A percentile compares a stretch with the other conserved stretches of the same genome.
Evolutionary conservation across 352 stramenopile species (phyloP).

Genomic region (Phytophthora ramorum): DNA sequence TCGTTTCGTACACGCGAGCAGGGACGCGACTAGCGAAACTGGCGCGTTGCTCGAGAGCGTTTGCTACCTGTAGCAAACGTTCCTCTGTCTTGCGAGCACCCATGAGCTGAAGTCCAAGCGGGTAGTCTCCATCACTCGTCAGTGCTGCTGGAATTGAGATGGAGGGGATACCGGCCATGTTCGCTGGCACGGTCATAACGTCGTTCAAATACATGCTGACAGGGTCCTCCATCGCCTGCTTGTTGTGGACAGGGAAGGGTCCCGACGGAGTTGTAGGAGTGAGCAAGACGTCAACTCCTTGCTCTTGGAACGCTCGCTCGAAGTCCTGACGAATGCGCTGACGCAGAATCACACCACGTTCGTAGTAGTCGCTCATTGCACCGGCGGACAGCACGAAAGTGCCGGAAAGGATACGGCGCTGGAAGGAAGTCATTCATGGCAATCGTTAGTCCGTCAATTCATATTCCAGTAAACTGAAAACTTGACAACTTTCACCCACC

Average conservation of each 20-base stretch:
- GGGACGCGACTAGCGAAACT: conserved; percentile 57
- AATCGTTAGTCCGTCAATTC: not conserved
- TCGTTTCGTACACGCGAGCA: conserved; percentile 55
- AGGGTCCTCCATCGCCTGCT: conserved; percentile 67
- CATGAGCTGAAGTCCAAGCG: conserved; percentile 87
- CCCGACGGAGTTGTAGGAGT: conserved; percentile 88
- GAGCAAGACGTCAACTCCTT: conserved; percentile 85
- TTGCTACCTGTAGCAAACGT: conserved; percentile 65
- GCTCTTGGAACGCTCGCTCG: conserved; percentile 53
- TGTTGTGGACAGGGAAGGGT: conserved; percentile 71
- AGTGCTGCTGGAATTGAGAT: conserved; percentile 82
- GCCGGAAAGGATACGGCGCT: conserved; percentile 92
- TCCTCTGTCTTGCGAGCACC: conserved; percentile 67
- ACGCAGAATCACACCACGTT: conserved; percentile 81
- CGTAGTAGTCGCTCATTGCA: conserved; percentile 92
- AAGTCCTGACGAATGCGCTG: conserved; percentile 86
- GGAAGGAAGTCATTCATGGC: not conserved
- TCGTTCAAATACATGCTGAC: conserved; percentile 93
- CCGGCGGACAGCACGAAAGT: conserved; percentile 90
- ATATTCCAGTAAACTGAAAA: not conserved
- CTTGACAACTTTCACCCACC: conserved; percentile 31
- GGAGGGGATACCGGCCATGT: conserved; percentile 87
- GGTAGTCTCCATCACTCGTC: conserved; percentile 60
- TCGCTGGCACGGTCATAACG: conserved; percentile 92
- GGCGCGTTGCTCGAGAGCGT: conserved; percentile 67